Percentiles rank a stretch among this genome's conserved stretches.
Conservation (phyloP, 352 stramenopile genomes). For the Phytopythium montanum region DNA sequence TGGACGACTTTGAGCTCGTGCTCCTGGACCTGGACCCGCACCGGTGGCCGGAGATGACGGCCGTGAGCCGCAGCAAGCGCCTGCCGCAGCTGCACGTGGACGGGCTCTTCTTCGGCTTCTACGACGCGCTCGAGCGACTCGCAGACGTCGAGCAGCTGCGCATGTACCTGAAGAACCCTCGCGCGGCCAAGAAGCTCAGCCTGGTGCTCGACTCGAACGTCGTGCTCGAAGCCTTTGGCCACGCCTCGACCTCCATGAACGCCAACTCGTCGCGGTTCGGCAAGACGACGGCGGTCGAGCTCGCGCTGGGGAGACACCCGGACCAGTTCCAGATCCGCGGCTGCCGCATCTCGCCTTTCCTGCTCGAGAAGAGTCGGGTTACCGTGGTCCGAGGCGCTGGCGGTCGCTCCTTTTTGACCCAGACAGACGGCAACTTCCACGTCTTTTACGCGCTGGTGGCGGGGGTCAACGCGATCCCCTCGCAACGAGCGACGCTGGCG, state of each 20-base stretch:
- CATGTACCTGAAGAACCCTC: constrained; percentile 75
- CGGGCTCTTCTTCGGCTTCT: constrained; percentile 71
- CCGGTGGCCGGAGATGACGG: constrained; percentile 64
- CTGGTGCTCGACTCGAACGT: constrained; percentile 66
- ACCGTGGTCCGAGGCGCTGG: constrained; percentile 20
- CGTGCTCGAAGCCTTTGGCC: constrained; percentile 72
- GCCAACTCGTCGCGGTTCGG: constrained; percentile 75
- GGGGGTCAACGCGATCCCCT: constrained; percentile 40
- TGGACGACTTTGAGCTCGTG: constrained; percentile 64
- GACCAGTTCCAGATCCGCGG: constrained; percentile 53
- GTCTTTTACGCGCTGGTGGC: constrained; percentile 67
- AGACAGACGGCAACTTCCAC: constrained; percentile 54
- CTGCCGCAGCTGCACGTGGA: constrained; percentile 76
- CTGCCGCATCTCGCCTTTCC: constrained; percentile 50
- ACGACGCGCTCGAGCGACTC: constrained; percentile 71
- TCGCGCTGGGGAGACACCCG: constrained; percentile 43
- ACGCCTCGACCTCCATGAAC: constrained; percentile 63
- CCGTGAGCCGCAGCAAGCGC: constrained; percentile 61
- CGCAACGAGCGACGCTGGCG: constrained; percentile 25
- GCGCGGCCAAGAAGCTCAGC: constrained; percentile 53
- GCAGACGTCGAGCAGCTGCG: constrained; percentile 78
- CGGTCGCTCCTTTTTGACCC: neutral
- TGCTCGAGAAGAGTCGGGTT: constrained; percentile 67
- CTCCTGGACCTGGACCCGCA: constrained; percentile 61
- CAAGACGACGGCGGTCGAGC: constrained; percentile 48